Evolutionary conservation across 805 yeast species (phyloP).

Genomic region (Candida boidinii): DNA sequence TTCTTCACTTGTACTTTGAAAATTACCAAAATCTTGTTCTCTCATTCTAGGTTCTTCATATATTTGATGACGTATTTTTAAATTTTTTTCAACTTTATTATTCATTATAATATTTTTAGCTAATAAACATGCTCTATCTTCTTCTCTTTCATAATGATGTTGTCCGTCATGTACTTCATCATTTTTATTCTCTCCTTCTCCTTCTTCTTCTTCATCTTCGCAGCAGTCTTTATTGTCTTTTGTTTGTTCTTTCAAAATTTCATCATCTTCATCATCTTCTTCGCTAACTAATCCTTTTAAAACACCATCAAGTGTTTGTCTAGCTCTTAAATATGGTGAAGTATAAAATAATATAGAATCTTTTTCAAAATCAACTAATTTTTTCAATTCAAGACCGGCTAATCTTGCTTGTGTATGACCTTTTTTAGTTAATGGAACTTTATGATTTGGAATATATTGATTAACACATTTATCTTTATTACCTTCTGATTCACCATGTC

Average conservation of each 20-base stretch:
- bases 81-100: neutral
- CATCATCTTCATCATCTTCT: neutral
- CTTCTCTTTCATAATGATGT: too few species aligned
- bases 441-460: slow-evolving; percentile 70
- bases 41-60: slow-evolving; percentile 88
- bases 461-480: slow-evolving; percentile 81
- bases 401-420: slow-evolving; percentile 59
- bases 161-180: too few species aligned
- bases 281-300: slow-evolving; percentile 34
- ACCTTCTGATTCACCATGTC: slow-evolving; percentile 93
- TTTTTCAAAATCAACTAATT: slow-evolving; percentile 31
- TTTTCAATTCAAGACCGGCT: slow-evolving; percentile 49
- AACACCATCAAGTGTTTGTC: slow-evolving; percentile 74
- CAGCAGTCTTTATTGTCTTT: too few species aligned
- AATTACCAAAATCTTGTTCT: slow-evolving; percentile 94
- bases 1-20: slow-evolving; percentile 66
- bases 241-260: too few species aligned
- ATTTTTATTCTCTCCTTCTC: too few species aligned
- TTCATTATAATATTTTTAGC: too few species aligned
- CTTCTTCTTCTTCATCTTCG: too few species aligned
- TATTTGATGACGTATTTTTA: slow-evolving; percentile 40
- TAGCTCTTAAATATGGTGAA: slow-evolving; percentile 77
- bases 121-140: too few species aligned
- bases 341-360: slow-evolving; percentile 70
- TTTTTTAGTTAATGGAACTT: slow-evolving; percentile 58